phyloP scores from a whole-genome alignment of 805 yeast species.

The Debaryomyces hansenii region DNA sequence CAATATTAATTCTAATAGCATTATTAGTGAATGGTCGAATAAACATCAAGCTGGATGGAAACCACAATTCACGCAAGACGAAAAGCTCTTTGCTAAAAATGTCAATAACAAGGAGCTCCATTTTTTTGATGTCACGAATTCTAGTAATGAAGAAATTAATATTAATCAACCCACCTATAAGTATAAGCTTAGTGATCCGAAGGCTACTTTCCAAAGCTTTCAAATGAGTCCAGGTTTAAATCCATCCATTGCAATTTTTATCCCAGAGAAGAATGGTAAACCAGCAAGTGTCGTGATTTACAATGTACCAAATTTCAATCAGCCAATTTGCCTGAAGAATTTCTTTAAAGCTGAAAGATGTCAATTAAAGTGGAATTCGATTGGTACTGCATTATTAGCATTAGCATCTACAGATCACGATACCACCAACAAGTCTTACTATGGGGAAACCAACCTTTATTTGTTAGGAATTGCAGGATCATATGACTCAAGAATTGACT shows the following conservation, averaged over 20 bases:
- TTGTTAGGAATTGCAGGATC: constrained; percentile 89
- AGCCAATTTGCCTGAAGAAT: constrained; percentile 80
- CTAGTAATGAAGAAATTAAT: constrained; percentile 25
- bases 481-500: constrained; percentile 82
- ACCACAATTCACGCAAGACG: constrained; percentile 87
- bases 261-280: constrained; percentile 82
- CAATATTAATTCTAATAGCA: constrained; percentile 49
- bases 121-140: constrained; percentile 54
- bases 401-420: constrained; percentile 96
- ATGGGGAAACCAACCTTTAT: constrained; percentile 93
- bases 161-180: constrained; percentile 56
- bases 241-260: constrained; percentile 86
- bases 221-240: constrained; percentile 83
- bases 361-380: constrained; percentile 86
- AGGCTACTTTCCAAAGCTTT: constrained; percentile 54
- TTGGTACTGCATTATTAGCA: constrained; percentile 93
- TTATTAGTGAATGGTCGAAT: constrained; percentile 65
- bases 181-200: constrained; percentile 51
- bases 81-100: constrained; percentile 63
- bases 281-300: constrained; percentile 89
- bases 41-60: constrained; percentile 89
- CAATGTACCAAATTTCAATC: constrained; percentile 70
- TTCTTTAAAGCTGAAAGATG: constrained; percentile 96
- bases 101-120: constrained; percentile 61
- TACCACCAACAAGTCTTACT: constrained; percentile 87